These are phyloP conservation scores for Huntiella omanensis DNA, from an alignment of 2,329 filamentous ascomycete genomes.

Conservation along the genomic window DNA sequence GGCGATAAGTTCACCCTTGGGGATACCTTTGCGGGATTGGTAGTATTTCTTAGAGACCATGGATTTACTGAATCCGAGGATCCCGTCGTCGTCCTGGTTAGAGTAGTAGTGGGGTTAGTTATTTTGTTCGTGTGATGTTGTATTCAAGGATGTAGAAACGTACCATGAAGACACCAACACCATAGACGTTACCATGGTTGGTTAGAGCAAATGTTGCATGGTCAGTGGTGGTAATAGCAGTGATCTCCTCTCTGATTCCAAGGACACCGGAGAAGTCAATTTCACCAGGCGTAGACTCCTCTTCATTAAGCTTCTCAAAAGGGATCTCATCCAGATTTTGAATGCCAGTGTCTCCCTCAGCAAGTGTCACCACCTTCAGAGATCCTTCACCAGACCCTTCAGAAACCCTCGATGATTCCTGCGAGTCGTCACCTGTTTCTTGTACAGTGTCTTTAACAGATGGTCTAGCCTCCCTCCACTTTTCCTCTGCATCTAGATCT, in stretches of 20 bases:
- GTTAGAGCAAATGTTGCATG: constrained; percentile 44
- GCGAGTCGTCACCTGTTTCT: not conserved
- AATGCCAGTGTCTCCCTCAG: not conserved
- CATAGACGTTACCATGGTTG: constrained; percentile 40
- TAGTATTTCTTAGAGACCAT: constrained; percentile 11
- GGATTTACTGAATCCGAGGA: constrained; percentile 29
- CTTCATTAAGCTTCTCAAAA: constrained; percentile 26
- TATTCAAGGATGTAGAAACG: not conserved
- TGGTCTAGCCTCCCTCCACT: not conserved
- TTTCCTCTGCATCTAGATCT: not conserved
- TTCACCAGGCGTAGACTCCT: constrained; percentile 4
- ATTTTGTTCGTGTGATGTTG: not conserved
- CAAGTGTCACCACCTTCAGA: not conserved
- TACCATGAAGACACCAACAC: constrained; percentile 47
- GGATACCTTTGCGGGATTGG: constrained; percentile 1
- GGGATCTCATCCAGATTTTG: constrained; percentile 25
- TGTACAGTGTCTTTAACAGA: not conserved
- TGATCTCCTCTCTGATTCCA: constrained; percentile 30
- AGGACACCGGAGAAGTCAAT: constrained; percentile 26
- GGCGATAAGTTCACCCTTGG: constrained; percentile 7
- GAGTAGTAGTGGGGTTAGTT: not conserved
- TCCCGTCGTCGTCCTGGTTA: constrained; percentile 23
- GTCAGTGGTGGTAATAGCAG: constrained; percentile 41
- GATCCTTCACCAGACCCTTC: not conserved
- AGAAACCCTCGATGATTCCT: not conserved